phyloP scores from a whole-genome alignment of 768 basidiomycete species.

The Rickenella mellea region DNA sequence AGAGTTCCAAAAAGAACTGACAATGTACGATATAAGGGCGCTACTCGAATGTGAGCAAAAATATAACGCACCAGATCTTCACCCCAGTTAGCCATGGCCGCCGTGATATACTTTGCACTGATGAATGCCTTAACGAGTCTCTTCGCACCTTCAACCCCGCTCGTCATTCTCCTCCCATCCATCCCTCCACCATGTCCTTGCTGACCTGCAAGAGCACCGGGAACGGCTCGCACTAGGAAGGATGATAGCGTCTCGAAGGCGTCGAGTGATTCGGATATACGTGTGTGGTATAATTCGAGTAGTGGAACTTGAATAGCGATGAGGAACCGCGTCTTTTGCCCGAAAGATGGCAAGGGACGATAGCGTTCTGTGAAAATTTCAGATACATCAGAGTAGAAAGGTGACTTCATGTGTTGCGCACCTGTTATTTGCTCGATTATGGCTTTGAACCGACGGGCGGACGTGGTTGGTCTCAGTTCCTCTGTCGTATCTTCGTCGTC shows the following conservation, averaged over 20 bases:
- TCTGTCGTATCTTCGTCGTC: constrained; percentile 27
- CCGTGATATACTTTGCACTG: constrained; percentile 66
- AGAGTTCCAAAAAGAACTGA: constrained; percentile 90
- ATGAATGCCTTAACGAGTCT: constrained; percentile 80
- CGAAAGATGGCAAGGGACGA: constrained; percentile 68
- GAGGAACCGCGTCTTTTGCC: constrained; percentile 78
- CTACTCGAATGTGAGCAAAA: constrained; percentile 3
- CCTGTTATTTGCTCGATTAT: constrained; percentile 90
- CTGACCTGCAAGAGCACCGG: constrained; percentile 70
- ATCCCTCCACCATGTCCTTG: constrained; percentile 36
- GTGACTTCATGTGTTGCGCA: too few species aligned
- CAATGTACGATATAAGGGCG: background rate
- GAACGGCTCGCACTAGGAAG: constrained; percentile 81
- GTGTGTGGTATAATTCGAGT: constrained; percentile 63
- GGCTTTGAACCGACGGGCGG: constrained; percentile 73
- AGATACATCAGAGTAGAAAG: constrained; percentile 1
- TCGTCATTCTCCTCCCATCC: constrained; percentile 60
- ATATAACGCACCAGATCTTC: constrained; percentile 71
- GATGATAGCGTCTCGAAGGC: constrained; percentile 92
- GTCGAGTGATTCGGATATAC: constrained; percentile 79
- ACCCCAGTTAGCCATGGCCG: constrained; percentile 71
- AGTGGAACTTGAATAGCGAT: constrained; percentile 78
- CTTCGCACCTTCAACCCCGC: constrained; percentile 75
- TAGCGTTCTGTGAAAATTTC: constrained; percentile 65
- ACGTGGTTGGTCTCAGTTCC: constrained; percentile 65